These are phyloP conservation scores for Vigna unguiculata DNA, from an alignment of 306 rosid species.

Conservation along the genomic window DNA sequence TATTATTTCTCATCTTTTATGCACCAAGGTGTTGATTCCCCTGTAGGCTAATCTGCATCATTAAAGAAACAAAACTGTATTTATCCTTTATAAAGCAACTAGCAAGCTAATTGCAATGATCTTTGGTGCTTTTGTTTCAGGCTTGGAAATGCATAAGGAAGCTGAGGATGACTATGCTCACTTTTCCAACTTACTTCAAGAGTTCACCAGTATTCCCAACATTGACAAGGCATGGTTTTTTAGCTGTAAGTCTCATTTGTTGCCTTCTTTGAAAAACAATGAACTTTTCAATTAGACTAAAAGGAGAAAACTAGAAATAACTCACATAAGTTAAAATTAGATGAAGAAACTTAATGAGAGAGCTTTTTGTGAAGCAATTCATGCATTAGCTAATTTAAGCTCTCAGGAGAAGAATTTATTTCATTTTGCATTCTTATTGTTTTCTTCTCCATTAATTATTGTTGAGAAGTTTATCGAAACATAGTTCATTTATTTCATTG, in stretches of 20 bases:
- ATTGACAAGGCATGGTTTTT: slow-evolving; percentile 85
- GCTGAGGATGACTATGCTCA: slow-evolving; percentile 67
- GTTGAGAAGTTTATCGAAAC: neutral
- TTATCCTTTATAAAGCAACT: neutral
- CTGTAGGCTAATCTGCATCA: neutral
- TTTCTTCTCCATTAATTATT: neutral
- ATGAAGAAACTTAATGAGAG: neutral
- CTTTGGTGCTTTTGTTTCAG: neutral
- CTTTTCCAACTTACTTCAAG: slow-evolving; percentile 74
- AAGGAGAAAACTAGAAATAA: neutral
- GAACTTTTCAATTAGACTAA: neutral
- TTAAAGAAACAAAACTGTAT: neutral
- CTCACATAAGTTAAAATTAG: neutral
- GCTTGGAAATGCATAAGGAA: slow-evolving; percentile 50
- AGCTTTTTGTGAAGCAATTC: neutral
- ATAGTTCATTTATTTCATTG: neutral
- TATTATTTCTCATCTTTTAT: neutral
- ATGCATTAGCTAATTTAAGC: neutral
- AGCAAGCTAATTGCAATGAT: neutral
- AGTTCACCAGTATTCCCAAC: slow-evolving; percentile 65
- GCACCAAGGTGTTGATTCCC: neutral
- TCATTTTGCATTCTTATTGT: neutral
- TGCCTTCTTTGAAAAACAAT: neutral
- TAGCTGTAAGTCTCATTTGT: slow-evolving; percentile 41
- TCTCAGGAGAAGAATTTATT: too few species aligned